These are phyloP conservation scores for Scheffersomyces quercinus DNA, from an alignment of 1,139 yeast genomes.

Conservation along the genomic window DNA sequence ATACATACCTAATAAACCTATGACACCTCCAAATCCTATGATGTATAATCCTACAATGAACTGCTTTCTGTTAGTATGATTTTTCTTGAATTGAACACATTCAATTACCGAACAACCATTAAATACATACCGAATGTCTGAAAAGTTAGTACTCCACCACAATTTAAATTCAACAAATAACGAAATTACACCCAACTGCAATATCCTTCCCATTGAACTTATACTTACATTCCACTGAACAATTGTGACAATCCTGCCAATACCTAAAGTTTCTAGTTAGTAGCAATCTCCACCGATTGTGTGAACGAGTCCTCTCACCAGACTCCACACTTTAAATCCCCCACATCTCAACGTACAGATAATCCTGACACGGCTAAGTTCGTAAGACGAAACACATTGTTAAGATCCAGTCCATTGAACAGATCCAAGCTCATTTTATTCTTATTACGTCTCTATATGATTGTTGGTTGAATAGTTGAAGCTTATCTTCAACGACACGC, in stretches of 20 bases:
- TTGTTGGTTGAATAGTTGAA: no score
- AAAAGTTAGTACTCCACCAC: constrained; percentile 10
- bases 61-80: constrained; percentile 20
- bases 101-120: not conserved
- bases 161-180: no score
- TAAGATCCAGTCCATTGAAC: constrained; percentile 31
- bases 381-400: constrained; percentile 59
- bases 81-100: not conserved
- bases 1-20: constrained; percentile 54
- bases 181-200: no score
- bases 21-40: constrained; percentile 54
- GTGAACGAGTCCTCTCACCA: no score
- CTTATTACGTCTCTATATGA: no score
- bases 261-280: constrained; percentile 33
- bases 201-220: not conserved
- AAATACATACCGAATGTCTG: constrained; percentile 19
- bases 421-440: constrained; percentile 13
- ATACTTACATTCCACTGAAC: constrained; percentile 55
- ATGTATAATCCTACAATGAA: constrained; percentile 58
- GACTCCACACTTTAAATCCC: no score
- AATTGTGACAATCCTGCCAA: constrained; percentile 62
- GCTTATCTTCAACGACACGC: no score
- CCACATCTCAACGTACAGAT: constrained; percentile 41
- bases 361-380: constrained; percentile 66
- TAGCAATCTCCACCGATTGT: not conserved